phyloP scores from a whole-genome alignment of 805 yeast species.

The Crinitomyces ghanaensis region DNA sequence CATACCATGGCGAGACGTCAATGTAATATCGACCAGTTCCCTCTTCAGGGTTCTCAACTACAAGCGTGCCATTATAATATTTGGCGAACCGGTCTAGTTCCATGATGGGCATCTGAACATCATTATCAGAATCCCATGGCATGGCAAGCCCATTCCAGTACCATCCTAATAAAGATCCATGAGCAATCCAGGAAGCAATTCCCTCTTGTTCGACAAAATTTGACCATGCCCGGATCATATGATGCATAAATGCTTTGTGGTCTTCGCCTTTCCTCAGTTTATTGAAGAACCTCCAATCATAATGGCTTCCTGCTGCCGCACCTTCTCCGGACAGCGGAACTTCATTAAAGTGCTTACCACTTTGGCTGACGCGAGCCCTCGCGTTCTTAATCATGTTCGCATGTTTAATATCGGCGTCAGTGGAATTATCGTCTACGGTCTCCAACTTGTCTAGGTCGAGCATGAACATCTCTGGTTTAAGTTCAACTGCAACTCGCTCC shows the following conservation, averaged over 20 bases:
- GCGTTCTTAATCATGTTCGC: slow-evolving; percentile 12
- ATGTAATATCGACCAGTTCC: slow-evolving; percentile 35
- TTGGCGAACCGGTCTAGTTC: slow-evolving; percentile 37
- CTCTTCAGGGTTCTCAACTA: slow-evolving; percentile 34
- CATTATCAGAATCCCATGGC: slow-evolving; percentile 44
- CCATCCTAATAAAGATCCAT: slow-evolving; percentile 41
- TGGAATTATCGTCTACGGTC: slow-evolving; percentile 5
- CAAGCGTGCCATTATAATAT: slow-evolving; percentile 36
- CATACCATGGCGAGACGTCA: slow-evolving; percentile 39
- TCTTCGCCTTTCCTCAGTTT: slow-evolving; percentile 28
- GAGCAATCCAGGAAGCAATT: slow-evolving; percentile 37
- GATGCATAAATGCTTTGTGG: slow-evolving; percentile 37
- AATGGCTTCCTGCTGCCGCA: slow-evolving; percentile 25
- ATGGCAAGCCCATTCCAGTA: slow-evolving; percentile 37
- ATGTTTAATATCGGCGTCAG: slow-evolving; percentile 7
- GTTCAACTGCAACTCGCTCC: slow-evolving; percentile 9
- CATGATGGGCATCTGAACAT: slow-evolving; percentile 40
- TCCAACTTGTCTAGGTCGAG: slow-evolving; percentile 10
- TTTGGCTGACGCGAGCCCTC: slow-evolving; percentile 3
- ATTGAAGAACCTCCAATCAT: slow-evolving; percentile 61
- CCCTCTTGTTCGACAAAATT: slow-evolving; percentile 34
- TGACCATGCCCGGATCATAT: slow-evolving; percentile 35
- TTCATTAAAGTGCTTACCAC: slow-evolving; percentile 17
- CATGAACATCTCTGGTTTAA: slow-evolving; percentile 10
- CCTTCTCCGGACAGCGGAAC: slow-evolving; percentile 13